phyloP scores from a whole-genome alignment of 495 filamentous ascomycete species.

The Penicillium arizonense region DNA sequence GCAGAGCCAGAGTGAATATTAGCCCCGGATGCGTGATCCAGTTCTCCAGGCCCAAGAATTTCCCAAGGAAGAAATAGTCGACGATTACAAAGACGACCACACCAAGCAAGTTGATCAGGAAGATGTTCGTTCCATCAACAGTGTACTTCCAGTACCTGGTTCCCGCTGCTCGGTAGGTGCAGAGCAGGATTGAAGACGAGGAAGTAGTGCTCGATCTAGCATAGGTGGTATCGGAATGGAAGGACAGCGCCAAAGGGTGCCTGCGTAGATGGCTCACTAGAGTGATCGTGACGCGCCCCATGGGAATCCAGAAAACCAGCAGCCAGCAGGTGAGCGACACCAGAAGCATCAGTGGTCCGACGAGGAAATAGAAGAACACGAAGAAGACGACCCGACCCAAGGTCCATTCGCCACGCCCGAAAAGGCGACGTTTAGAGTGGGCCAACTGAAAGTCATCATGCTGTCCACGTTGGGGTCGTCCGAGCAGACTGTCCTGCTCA shows the following conservation, averaged over 20 bases:
- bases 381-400: slow-evolving; percentile 94
- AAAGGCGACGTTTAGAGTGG: slow-evolving; percentile 81
- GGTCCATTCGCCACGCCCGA: slow-evolving; percentile 95
- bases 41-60: slow-evolving; percentile 63
- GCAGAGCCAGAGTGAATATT: slow-evolving; percentile 78
- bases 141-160: slow-evolving; percentile 99
- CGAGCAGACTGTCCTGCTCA: slow-evolving; percentile 88
- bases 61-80: slow-evolving; percentile 78
- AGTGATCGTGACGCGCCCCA: slow-evolving; percentile 92
- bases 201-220: slow-evolving; percentile 62
- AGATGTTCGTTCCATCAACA: slow-evolving; percentile 96
- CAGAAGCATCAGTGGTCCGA: slow-evolving; percentile 84
- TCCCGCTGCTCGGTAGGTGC: slow-evolving; percentile 94
- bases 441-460: slow-evolving; percentile 47
- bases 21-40: slow-evolving; percentile 77
- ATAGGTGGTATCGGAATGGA: slow-evolving; percentile 80
- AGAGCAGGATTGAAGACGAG: slow-evolving; percentile 86
- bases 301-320: slow-evolving; percentile 95
- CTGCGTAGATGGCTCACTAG: slow-evolving; percentile 89
- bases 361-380: slow-evolving; percentile 90
- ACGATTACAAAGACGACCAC: slow-evolving; percentile 90
- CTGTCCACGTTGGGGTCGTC: slow-evolving; percentile 56
- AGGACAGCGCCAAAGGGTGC: slow-evolving; percentile 88
- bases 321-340: slow-evolving; percentile 92
- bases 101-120: slow-evolving; percentile 93